These are phyloP conservation scores for Hypoxylon sp. DNA, from an alignment of 2,329 filamentous ascomycete species.

Conservation along the genomic window DNA sequence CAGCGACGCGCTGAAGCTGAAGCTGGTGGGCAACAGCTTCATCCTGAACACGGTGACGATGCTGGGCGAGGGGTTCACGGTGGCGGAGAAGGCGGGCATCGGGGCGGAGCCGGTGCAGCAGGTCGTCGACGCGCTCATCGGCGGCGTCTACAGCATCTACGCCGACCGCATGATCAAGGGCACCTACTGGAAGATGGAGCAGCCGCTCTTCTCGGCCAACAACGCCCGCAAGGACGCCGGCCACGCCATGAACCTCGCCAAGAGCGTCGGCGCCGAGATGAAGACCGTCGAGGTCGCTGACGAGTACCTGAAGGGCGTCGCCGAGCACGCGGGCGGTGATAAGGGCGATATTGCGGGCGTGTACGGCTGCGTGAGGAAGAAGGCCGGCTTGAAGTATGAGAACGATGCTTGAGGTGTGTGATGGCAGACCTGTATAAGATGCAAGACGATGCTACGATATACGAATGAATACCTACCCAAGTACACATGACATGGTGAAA, in stretches of 20 bases:
- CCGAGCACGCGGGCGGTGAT: slow-evolving; percentile 69
- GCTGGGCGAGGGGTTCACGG: slow-evolving; percentile 77
- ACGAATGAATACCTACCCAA: neutral
- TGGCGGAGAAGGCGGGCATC: slow-evolving; percentile 82
- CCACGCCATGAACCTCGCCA: slow-evolving; percentile 75
- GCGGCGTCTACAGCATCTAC: slow-evolving; percentile 78
- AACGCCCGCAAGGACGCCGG: slow-evolving; percentile 82
- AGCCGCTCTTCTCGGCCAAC: slow-evolving; percentile 84
- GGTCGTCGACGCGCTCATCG: slow-evolving; percentile 77
- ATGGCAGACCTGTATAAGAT: neutral
- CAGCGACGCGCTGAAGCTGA: slow-evolving; percentile 71
- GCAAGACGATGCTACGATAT: neutral
- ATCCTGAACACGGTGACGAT: slow-evolving; percentile 83
- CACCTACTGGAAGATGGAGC: slow-evolving; percentile 77
- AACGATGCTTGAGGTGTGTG: slow-evolving; percentile 55
- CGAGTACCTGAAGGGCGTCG: slow-evolving; percentile 72
- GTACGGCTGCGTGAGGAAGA: slow-evolving; percentile 80
- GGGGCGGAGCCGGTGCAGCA: slow-evolving; percentile 73
- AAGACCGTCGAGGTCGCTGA: slow-evolving; percentile 72
- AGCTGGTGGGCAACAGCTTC: slow-evolving; percentile 88
- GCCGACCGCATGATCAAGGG: slow-evolving; percentile 76
- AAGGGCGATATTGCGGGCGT: slow-evolving; percentile 83
- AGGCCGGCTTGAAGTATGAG: slow-evolving; percentile 77
- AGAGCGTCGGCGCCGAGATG: slow-evolving; percentile 67
- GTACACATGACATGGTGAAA: neutral